phyloP scores from a whole-genome alignment of 129 eudicot species.

The Solidago caesia region DNA sequence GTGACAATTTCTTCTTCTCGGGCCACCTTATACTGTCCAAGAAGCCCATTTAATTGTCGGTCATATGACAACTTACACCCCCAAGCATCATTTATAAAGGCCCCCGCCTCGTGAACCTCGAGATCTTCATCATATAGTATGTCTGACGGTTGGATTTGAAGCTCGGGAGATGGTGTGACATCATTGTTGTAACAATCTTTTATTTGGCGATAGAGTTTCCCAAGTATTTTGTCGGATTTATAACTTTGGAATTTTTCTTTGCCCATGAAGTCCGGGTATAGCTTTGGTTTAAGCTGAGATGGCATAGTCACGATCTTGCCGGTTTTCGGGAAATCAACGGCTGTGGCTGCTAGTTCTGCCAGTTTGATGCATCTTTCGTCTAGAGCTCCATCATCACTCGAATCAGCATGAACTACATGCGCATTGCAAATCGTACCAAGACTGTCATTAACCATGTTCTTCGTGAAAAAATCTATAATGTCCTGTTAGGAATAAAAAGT shows the following conservation, averaged over 20 bases:
- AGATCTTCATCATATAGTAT: constrained; percentile 50
- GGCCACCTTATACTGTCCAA: constrained; percentile 21
- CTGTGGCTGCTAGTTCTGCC: constrained; percentile 21
- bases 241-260: constrained; percentile 52
- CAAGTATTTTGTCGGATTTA: constrained; percentile 49
- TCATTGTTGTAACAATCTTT: constrained; percentile 34
- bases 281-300: constrained; percentile 43
- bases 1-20: constrained; percentile 18
- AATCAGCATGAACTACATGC: constrained; percentile 14
- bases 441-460: constrained; percentile 4
- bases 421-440: constrained; percentile 18
- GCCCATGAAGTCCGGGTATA: constrained; percentile 76
- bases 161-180: constrained; percentile 5
- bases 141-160: constrained; percentile 15
- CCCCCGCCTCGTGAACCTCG: constrained; percentile 40
- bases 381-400: constrained; percentile 7
- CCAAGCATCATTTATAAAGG: constrained; percentile 56
- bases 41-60: constrained; percentile 11
- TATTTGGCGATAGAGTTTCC: constrained; percentile 52
- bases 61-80: constrained; percentile 30
- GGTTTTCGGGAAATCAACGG: constrained; percentile 77
- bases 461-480: constrained; percentile 7
- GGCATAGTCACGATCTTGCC: constrained; percentile 60
- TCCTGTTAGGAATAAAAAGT: constrained; percentile 8
- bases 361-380: constrained; percentile 15